Conservation (phyloP, 257 asterid genomes). For the Verbascum thapsus region DNA sequence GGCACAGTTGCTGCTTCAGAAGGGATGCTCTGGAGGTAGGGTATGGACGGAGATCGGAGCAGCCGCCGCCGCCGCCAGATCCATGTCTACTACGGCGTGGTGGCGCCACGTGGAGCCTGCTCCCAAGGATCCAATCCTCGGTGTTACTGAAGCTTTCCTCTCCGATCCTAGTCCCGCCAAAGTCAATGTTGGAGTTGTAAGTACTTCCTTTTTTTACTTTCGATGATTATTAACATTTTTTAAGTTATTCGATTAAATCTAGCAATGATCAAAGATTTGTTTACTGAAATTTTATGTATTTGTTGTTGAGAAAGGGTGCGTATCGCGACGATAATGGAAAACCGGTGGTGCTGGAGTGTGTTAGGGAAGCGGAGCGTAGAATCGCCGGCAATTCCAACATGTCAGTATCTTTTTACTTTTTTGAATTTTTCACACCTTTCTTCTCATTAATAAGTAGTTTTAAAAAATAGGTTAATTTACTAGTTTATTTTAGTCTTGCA, state of each 20-base stretch:
- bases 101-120: conserved; percentile 96
- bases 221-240: background rate
- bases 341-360: conserved; percentile 96
- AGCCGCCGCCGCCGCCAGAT: too few relatives aligned
- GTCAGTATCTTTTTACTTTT: conserved; percentile 39
- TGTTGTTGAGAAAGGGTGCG: conserved; percentile 60
- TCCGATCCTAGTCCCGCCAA: conserved; percentile 81
- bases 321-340: conserved; percentile 94
- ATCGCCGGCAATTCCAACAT: conserved; percentile 75
- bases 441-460: too few relatives aligned
- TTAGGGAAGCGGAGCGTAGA: conserved; percentile 92
- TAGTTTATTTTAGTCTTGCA: too few relatives aligned
- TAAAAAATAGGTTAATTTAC: too few relatives aligned
- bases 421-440: background rate
- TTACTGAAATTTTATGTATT: background rate
- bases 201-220: conserved; percentile 29
- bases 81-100: conserved; percentile 65
- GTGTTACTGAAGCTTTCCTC: conserved; percentile 94
- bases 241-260: background rate
- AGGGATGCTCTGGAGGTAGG: too few relatives aligned
- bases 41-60: too few relatives aligned
- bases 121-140: conserved; percentile 95
- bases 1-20: too few relatives aligned
- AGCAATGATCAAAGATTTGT: too few relatives aligned
- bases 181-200: conserved; percentile 98